Conservation (phyloP, 139 green algal genomes). For the Closterium sp. region DNA sequence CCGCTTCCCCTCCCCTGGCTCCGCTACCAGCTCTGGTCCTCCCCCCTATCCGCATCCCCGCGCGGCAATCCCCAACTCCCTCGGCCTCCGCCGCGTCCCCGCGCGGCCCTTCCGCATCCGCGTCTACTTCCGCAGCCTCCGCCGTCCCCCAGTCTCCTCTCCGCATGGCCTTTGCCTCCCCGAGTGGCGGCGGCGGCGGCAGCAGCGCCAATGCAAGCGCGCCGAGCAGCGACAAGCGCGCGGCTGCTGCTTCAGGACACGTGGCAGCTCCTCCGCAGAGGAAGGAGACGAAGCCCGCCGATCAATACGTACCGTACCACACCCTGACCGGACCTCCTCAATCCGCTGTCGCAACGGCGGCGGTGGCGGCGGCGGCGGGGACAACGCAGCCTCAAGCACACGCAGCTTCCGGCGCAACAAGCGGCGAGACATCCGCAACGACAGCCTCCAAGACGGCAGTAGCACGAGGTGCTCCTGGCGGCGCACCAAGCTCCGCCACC, state of each 20-base stretch:
- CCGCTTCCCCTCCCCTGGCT: neutral
- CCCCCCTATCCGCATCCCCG: neutral
- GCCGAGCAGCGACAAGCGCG: neutral
- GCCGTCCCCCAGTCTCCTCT: neutral
- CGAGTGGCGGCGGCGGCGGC: neutral
- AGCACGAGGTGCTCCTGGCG: neutral
- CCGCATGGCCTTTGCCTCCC: neutral
- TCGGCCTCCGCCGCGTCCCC: neutral
- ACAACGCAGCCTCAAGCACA: neutral
- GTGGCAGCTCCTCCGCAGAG: neutral
- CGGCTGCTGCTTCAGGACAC: neutral
- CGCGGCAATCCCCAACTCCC: neutral
- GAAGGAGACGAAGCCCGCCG: neutral
- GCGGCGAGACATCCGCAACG: neutral
- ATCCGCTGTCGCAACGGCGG: neutral
- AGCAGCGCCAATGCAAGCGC: neutral
- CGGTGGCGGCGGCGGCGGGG: too few species aligned
- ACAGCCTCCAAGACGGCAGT: neutral
- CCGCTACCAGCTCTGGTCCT: neutral
- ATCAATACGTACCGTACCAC: neutral
- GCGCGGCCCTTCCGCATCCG: neutral
- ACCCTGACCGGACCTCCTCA: neutral
- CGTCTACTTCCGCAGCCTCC: neutral
- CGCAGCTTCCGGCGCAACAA: neutral
- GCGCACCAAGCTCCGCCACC: neutral